Conservation (phyloP, 2,329 filamentous ascomycete species). For the Colletotrichum sp. region DNA sequence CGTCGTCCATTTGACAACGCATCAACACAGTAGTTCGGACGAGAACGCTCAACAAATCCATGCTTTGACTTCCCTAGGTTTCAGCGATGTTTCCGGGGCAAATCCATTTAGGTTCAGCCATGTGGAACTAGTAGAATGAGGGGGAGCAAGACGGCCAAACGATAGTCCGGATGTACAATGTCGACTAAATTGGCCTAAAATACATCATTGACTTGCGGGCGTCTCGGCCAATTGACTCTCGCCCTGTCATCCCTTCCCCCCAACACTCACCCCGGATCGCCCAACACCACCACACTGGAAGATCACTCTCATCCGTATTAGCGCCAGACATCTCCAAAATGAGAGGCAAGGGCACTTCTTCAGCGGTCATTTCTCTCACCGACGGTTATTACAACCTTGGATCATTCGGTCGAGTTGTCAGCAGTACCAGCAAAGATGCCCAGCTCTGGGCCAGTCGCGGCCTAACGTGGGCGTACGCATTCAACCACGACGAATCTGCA, state of each 20-base stretch:
- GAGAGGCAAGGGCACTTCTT: slow-evolving; percentile 14
- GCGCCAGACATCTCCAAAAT: background rate
- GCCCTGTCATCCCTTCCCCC: background rate
- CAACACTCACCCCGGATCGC: background rate
- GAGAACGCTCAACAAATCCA: background rate
- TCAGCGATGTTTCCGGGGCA: background rate
- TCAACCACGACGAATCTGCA: slow-evolving; percentile 77
- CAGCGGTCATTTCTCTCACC: background rate
- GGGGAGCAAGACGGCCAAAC: background rate
- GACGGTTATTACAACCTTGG: slow-evolving; percentile 69
- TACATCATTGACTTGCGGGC: slow-evolving; percentile 2
- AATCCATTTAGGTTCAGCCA: background rate
- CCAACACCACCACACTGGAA: background rate
- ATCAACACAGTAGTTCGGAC: background rate
- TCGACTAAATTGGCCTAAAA: background rate
- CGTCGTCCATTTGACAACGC: background rate
- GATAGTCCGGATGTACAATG: slow-evolving; percentile 5
- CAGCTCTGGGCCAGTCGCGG: slow-evolving; percentile 76
- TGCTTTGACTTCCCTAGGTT: slow-evolving; percentile 3
- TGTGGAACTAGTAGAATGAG: background rate
- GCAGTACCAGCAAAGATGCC: slow-evolving; percentile 52
- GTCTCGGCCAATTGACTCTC: slow-evolving; percentile 10
- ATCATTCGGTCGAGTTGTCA: slow-evolving; percentile 58
- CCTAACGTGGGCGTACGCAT: slow-evolving; percentile 75
- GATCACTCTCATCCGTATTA: background rate